These are phyloP conservation scores for Penicillium antarcticum DNA, from an alignment of 495 filamentous ascomycete genomes.

Conservation along the genomic window DNA sequence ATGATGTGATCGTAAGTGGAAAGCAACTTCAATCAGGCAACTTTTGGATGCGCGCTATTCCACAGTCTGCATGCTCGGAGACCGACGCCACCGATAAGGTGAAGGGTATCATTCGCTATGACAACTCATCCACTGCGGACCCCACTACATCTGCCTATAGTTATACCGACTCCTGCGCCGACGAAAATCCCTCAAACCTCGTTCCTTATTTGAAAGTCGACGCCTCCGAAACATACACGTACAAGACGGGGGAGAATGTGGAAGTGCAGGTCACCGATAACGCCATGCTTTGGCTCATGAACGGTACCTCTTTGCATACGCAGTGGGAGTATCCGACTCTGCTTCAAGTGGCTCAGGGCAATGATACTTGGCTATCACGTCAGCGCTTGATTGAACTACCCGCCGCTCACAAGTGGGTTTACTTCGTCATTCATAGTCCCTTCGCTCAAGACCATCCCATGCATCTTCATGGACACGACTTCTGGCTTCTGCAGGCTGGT, in stretches of 20 bases:
- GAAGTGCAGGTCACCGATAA: constrained; percentile 1
- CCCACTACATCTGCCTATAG: background rate
- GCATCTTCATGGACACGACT: constrained; percentile 27
- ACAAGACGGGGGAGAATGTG: constrained; percentile 7
- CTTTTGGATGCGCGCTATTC: constrained; percentile 65
- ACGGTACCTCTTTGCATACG: constrained; percentile 17
- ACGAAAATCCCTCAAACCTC: constrained; percentile 3
- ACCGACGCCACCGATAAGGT: constrained; percentile 47
- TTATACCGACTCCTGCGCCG: background rate
- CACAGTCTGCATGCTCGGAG: constrained; percentile 42
- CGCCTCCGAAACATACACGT: constrained; percentile 9
- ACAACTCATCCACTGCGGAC: constrained; percentile 3
- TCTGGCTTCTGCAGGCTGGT: constrained; percentile 18
- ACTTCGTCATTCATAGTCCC: constrained; percentile 44
- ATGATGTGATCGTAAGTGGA: constrained; percentile 66
- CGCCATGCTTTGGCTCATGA: constrained; percentile 24
- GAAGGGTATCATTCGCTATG: constrained; percentile 56
- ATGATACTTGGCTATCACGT: background rate
- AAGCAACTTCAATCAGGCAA: constrained; percentile 31
- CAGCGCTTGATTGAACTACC: constrained; percentile 11
- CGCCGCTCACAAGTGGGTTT: constrained; percentile 57
- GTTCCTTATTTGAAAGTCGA: constrained; percentile 9
- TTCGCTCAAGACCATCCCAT: constrained; percentile 18
- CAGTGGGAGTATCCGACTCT: constrained; percentile 20
- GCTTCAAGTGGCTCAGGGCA: constrained; percentile 14